Base-by-base conservation (phyloP, 2,329 filamentous ascomycete species). In the Ceratocystis alfenasii region DNA sequence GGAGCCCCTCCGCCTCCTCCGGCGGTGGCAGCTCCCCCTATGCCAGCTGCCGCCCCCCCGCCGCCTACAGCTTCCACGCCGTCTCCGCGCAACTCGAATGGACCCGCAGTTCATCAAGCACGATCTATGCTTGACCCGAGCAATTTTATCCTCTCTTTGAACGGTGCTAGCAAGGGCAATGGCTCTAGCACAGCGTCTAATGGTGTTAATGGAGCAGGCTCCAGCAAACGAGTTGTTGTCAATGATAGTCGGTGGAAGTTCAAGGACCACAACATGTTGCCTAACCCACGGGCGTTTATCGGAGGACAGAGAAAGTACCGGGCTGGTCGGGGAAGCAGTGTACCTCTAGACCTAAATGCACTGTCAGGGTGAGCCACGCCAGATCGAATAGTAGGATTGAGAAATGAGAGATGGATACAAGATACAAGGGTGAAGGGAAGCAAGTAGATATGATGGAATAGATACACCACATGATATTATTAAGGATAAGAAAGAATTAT, bases 261-360 rank as follows among this genome's bases (percentile, higher is more conserved):
- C 73, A 88, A 93, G 71, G 83, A 87, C 60, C 93, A 96, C 71
- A 83, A 81, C 45, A 81, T 89, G 70, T 80, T 97, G 60, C 93
- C 94, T 0, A 93, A 91, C 71, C 93, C 93, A 25, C 82, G 93
- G 71, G 85, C 88, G 1, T 96, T 95, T 72, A 76, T 80, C 1
- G 88, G 87, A n/a, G 85, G 83, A 2, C 77, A 81, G 22, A 91
- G 88, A 74, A 85, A 84, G 73, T 99, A 97, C 75, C 82, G 93
- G 69, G 94, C 94, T 45, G 94, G 94, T 7, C 83, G 93, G 73
- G 93, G 91, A 41, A 96, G 91, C 77, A 96, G 89, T 78, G 92
- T 97, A 70, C 94, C 94, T 36, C 78, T 97, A 71, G 90, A 97
- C 78, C 76, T 99, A 73, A 84, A 79, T 70, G 79, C 81, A 15